phyloP scores from a whole-genome alignment of 148 eudicot species.

The Rhododendron vialii region DNA sequence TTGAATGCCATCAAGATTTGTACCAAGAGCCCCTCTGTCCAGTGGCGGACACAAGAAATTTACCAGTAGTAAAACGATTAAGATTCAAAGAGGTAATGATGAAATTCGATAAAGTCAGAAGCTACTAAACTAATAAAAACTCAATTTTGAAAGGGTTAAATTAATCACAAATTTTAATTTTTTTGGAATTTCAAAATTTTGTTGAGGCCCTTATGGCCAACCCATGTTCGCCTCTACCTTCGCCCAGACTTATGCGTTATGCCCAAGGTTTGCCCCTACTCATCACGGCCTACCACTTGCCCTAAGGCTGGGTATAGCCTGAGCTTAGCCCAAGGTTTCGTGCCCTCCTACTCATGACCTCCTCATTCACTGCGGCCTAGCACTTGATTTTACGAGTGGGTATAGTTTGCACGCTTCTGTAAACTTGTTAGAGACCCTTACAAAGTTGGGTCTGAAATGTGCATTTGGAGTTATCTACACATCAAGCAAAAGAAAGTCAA shows the following conservation, averaged over 20 bases:
- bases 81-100: neutral
- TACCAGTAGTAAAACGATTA: neutral
- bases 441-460: neutral
- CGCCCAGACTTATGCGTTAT: neutral
- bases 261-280: neutral
- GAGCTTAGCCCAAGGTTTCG: neutral
- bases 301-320: neutral
- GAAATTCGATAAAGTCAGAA: neutral
- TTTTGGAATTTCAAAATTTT: neutral
- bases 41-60: too few relatives aligned
- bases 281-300: neutral
- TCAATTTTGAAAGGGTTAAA: neutral
- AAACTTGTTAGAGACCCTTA: neutral
- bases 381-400: neutral
- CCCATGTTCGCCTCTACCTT: neutral
- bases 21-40: neutral
- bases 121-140: neutral
- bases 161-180: neutral
- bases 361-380: neutral
- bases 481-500: neutral
- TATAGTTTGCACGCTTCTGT: neutral
- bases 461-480: neutral
- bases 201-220: neutral
- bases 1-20: neutral
- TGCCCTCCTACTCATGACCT: neutral